A percentile compares a stretch with the other conserved stretches of the same genome.
phyloP scores from a whole-genome alignment of 768 basidiomycete genomes.

The Cyclocybe cylindracea region DNA sequence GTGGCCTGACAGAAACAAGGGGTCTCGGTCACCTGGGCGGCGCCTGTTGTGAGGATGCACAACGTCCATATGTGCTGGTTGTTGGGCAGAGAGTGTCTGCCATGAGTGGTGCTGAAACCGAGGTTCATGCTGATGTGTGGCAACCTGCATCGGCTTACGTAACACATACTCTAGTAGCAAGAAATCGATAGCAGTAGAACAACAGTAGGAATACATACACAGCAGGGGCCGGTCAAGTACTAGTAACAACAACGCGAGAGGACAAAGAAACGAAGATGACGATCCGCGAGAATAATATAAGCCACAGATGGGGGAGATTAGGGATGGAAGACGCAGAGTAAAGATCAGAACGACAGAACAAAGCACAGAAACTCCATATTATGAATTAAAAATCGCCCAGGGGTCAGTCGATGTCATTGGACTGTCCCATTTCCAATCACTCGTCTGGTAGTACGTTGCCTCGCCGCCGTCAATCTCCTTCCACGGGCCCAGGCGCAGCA shows the following conservation, averaged over 20 bases:
- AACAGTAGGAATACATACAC: constrained; percentile 43
- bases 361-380: constrained; percentile 29
- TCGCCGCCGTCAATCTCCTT: constrained; percentile 79
- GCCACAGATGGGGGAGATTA: constrained; percentile 32
- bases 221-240: constrained; percentile 24
- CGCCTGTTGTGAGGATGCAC: no score
- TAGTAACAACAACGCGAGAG: constrained; percentile 37
- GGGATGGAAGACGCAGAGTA: constrained; percentile 16
- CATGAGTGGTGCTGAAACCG: no score
- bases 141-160: no score
- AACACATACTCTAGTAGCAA: constrained; percentile 19
- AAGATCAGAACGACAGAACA: constrained; percentile 20
- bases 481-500: constrained; percentile 58
- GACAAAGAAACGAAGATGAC: constrained; percentile 33
- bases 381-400: constrained; percentile 73
- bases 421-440: constrained; percentile 75
- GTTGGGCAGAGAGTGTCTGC: no score
- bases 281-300: constrained; percentile 26
- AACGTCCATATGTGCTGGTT: no score
- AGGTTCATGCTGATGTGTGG: no score
- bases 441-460: constrained; percentile 61
- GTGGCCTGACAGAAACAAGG: no score
- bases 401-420: constrained; percentile 65
- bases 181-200: constrained; percentile 63
- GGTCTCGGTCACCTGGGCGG: no score